Percentiles rank a stretch among this genome's conserved stretches.
Evolutionary conservation across 345 rosid genomes (phyloP).

Genomic region (Ailanthus altissimus): DNA sequence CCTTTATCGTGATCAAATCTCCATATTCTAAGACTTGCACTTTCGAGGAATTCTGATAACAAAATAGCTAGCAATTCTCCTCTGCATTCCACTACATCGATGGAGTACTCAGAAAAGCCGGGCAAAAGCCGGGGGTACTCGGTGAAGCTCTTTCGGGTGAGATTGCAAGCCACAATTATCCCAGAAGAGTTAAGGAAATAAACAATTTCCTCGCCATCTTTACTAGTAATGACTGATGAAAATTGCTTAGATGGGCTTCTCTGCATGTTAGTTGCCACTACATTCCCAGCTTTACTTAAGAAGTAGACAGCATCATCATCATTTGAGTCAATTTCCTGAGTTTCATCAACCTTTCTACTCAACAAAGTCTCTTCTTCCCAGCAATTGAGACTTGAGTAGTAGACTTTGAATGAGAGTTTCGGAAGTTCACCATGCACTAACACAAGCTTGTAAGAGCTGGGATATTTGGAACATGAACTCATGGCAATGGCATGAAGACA

Average conservation of each 20-base stretch:
- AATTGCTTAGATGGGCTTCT: slow-evolving; percentile 89
- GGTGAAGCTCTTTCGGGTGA: slow-evolving; percentile 45
- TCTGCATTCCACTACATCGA: slow-evolving; percentile 73
- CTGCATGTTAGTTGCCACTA: slow-evolving; percentile 68
- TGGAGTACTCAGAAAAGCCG: slow-evolving; percentile 65
- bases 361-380: slow-evolving; percentile 59
- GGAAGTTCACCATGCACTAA: slow-evolving; percentile 68
- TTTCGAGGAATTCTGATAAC: slow-evolving; percentile 75
- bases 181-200: slow-evolving; percentile 80
- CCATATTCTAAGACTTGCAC: slow-evolving; percentile 85
- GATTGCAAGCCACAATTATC: slow-evolving; percentile 65
- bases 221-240: slow-evolving; percentile 63
- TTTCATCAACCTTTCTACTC: slow-evolving; percentile 40
- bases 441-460: slow-evolving; percentile 54
- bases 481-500: slow-evolving; percentile 76
- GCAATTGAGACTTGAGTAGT: slow-evolving; percentile 44
- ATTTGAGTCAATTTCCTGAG: slow-evolving; percentile 32
- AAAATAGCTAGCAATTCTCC: slow-evolving; percentile 70
- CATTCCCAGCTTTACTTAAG: slow-evolving; percentile 77
- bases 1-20: slow-evolving; percentile 45
- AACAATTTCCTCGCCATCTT: slow-evolving; percentile 49
- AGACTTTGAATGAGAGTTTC: slow-evolving; percentile 51
- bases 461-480: slow-evolving; percentile 32
- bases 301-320: slow-evolving; percentile 58
- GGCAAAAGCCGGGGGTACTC: slow-evolving; percentile 84